phyloP scores from a whole-genome alignment of 371 early-diverging fungal species.

The Lichtheimia corymbifera region DNA sequence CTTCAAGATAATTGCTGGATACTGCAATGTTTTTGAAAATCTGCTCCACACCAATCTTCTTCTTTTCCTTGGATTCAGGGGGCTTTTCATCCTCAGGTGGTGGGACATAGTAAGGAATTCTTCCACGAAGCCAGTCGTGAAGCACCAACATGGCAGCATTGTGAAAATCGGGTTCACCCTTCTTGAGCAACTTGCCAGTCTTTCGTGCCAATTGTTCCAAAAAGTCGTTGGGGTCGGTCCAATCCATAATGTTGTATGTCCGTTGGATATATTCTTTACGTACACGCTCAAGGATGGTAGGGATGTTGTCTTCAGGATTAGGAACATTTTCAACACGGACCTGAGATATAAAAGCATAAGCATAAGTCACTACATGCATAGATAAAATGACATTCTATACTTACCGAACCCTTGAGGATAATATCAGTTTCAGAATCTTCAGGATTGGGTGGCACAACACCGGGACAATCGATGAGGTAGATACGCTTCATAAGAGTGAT shows the following conservation, averaged over 20 bases:
- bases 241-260: slow-evolving; percentile 87
- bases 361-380: no score
- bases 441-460: slow-evolving; percentile 91
- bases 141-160: slow-evolving; percentile 97
- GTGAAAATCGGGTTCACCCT: slow-evolving; percentile 93
- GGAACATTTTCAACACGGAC: slow-evolving; percentile 95
- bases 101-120: slow-evolving; percentile 93
- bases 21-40: slow-evolving; percentile 84
- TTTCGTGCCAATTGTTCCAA: slow-evolving; percentile 87
- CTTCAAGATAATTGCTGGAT: slow-evolving; percentile 71
- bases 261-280: slow-evolving; percentile 86
- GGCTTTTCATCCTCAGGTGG: slow-evolving; percentile 70
- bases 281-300: slow-evolving; percentile 83
- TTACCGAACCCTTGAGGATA: slow-evolving; percentile 95
- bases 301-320: slow-evolving; percentile 94
- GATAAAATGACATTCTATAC: slow-evolving; percentile 2
- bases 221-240: slow-evolving; percentile 89
- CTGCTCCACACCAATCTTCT: slow-evolving; percentile 70
- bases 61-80: slow-evolving; percentile 30
- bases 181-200: slow-evolving; percentile 95
- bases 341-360: slow-evolving; percentile 11
- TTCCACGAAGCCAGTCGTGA: slow-evolving; percentile 99
- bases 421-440: slow-evolving; percentile 94
- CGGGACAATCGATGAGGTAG: slow-evolving; percentile 99
- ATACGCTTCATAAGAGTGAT: slow-evolving; percentile 98